phyloP scores from a whole-genome alignment of 1,139 yeast species.

The Protomyces inundatus region DNA sequence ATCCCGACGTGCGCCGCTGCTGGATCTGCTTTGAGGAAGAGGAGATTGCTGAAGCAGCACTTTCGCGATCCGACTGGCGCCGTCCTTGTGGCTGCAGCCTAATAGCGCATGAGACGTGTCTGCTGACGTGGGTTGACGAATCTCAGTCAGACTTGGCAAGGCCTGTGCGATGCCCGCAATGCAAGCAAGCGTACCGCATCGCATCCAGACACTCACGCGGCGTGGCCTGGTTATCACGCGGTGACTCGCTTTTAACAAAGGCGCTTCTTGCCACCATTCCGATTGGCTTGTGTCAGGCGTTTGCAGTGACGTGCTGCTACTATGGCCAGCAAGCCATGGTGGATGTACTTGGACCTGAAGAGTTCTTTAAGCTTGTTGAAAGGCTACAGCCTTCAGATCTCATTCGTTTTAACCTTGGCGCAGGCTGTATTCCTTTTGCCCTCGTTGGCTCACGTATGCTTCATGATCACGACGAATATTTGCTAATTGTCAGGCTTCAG shows the following conservation, averaged over 20 bases:
- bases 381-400: constrained; percentile 13
- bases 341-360: constrained; percentile 19
- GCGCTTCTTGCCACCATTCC: constrained; percentile 11
- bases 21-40: constrained; percentile 28
- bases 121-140: constrained; percentile 41
- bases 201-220: constrained; percentile 9
- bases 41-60: not conserved
- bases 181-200: constrained; percentile 24
- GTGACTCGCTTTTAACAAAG: constrained; percentile 9
- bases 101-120: constrained; percentile 44
- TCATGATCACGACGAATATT: not conserved
- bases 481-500: constrained; percentile 1
- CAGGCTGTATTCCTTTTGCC: constrained; percentile 19
- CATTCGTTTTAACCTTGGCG: constrained; percentile 11
- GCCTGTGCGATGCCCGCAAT: constrained; percentile 26
- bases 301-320: constrained; percentile 10
- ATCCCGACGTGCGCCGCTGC: constrained; percentile 4
- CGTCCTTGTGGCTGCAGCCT: constrained; percentile 45
- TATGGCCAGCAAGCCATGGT: constrained; percentile 26
- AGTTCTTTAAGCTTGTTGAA: constrained; percentile 1
- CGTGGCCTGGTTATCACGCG: constrained; percentile 11
- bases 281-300: constrained; percentile 12
- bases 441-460: constrained; percentile 10
- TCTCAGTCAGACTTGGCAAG: constrained; percentile 9
- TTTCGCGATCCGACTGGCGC: constrained; percentile 36